phyloP scores from a whole-genome alignment of 2,329 filamentous ascomycete genomes.

The Penicillium sp. region DNA sequence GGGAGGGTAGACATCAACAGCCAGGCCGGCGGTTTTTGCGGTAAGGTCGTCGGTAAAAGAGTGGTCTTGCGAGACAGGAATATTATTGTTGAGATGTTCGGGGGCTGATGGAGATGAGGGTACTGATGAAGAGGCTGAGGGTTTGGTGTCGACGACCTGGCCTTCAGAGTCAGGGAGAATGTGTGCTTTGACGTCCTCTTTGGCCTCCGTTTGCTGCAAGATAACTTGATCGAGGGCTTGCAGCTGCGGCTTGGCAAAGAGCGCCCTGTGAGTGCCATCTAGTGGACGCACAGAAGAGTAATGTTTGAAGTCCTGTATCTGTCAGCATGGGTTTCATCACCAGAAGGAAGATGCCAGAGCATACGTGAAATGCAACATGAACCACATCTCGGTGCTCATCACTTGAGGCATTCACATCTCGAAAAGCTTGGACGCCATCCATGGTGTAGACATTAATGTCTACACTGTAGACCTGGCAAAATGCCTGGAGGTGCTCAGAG shows the following conservation, averaged over 20 bases:
- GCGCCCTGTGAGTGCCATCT: slow-evolving; percentile 59
- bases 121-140: not conserved
- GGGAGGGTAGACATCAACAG: slow-evolving; percentile 47
- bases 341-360: slow-evolving; percentile 26
- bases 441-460: slow-evolving; percentile 63
- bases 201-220: not conserved
- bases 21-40: slow-evolving; percentile 15
- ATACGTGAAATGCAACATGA: slow-evolving; percentile 66
- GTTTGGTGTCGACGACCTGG: not conserved
- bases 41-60: slow-evolving; percentile 13
- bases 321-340: slow-evolving; percentile 12
- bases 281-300: slow-evolving; percentile 67
- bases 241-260: slow-evolving; percentile 39
- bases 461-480: slow-evolving; percentile 61
- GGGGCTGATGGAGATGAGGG: not conserved
- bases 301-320: slow-evolving; percentile 60
- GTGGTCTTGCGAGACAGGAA: slow-evolving; percentile 11
- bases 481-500: slow-evolving; percentile 68
- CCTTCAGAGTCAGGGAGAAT: not conserved
- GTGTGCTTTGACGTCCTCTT: not conserved
- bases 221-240: slow-evolving; percentile 19
- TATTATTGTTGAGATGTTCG: not conserved
- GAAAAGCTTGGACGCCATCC: slow-evolving; percentile 45
- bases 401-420: slow-evolving; percentile 45
- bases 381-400: slow-evolving; percentile 42